These are phyloP conservation scores for Auriscalpium vulgare DNA, from an alignment of 768 basidiomycete genomes.

Conservation along the genomic window DNA sequence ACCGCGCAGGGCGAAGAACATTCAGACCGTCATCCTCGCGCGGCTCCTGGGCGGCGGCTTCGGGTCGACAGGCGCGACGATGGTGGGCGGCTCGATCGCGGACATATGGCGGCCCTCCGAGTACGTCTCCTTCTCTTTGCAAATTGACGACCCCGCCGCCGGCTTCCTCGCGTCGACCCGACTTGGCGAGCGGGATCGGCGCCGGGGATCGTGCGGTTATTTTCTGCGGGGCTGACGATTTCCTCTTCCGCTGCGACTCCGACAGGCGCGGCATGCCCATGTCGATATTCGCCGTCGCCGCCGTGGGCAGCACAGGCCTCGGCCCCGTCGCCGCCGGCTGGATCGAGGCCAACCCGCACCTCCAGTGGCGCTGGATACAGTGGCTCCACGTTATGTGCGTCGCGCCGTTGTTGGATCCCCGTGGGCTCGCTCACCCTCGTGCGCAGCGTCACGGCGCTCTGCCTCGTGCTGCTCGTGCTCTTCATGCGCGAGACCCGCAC, in stretches of 20 bases:
- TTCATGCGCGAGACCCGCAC: slow-evolving; percentile 68
- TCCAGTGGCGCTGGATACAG: slow-evolving; percentile 80
- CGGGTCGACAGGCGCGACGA: slow-evolving; percentile 62
- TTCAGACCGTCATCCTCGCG: slow-evolving; percentile 57
- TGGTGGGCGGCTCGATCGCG: slow-evolving; percentile 69
- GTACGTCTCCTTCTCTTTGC: slow-evolving; percentile 26
- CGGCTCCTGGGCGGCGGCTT: slow-evolving; percentile 61
- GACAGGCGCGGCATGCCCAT: slow-evolving; percentile 75
- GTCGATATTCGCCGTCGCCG: slow-evolving; percentile 59
- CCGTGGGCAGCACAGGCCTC: slow-evolving; percentile 52
- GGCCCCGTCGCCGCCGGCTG: slow-evolving; percentile 60
- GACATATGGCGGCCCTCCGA: slow-evolving; percentile 61
- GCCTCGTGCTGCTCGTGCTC: slow-evolving; percentile 41
- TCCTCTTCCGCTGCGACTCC: not conserved
- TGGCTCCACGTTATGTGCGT: slow-evolving; percentile 67
- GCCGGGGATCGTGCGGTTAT: no score
- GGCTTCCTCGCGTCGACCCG: no score
- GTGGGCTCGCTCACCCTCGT: not conserved
- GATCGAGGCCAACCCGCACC: slow-evolving; percentile 48
- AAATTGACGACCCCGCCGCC: no score
- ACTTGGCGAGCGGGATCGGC: no score
- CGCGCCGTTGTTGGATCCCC: not conserved
- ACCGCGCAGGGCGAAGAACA: slow-evolving; percentile 28
- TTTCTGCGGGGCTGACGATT: no score
- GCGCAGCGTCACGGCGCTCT: slow-evolving; percentile 42